Conservation (phyloP, 2,329 filamentous ascomycete genomes). For the Geosmithia putterillii region DNA sequence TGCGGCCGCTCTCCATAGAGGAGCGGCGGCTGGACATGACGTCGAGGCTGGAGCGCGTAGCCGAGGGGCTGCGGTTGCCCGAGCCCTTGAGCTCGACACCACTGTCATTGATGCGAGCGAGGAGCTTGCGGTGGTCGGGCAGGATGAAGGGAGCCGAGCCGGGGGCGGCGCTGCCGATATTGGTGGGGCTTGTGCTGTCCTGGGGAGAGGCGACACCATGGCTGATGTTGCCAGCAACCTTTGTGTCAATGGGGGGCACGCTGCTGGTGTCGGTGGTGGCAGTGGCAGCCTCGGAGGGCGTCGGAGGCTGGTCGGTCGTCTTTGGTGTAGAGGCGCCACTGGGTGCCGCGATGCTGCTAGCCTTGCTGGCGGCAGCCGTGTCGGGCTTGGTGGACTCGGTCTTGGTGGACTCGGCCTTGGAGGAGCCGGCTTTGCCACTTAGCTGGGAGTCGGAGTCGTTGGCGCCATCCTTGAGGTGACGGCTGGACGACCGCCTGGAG, state of each 20-base stretch:
- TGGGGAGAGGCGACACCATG: not conserved
- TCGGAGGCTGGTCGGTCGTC: not conserved
- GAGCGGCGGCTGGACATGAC: constrained; percentile 6
- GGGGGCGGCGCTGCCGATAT: not conserved
- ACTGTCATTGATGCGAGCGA: constrained; percentile 18
- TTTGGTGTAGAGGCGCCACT: not conserved
- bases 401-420: too few species aligned
- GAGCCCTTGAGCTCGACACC: constrained; percentile 14
- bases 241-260: not conserved
- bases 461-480: constrained; percentile 2
- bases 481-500: constrained; percentile 12
- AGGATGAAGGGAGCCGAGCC: not conserved
- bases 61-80: constrained; percentile 11
- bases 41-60: constrained; percentile 17
- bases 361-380: not conserved
- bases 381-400: too few species aligned
- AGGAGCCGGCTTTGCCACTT: not conserved
- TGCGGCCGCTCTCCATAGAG: constrained; percentile 18
- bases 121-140: constrained; percentile 6
- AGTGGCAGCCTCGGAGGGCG: not conserved
- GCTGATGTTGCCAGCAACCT: not conserved
- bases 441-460: not conserved
- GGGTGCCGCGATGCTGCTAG: not conserved
- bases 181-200: not conserved
- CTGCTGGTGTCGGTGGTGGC: not conserved